Base-by-base conservation (phyloP, 164 flowering plant genomes). In the Sedum album region DNA sequence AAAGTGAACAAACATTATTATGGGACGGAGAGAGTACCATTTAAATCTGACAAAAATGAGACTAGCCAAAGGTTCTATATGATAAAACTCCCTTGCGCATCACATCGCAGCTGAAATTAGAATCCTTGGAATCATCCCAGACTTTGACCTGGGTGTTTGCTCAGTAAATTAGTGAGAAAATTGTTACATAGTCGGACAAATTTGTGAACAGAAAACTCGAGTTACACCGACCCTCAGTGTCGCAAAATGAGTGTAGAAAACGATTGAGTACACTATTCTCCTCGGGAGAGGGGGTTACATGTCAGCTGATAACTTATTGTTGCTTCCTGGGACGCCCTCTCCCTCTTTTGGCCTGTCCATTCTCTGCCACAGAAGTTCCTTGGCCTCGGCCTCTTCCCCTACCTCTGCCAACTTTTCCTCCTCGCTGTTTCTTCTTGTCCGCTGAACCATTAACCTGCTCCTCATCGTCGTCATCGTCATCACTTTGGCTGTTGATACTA, bases 371-470 rank as follows among this genome's bases (percentile, higher is more conserved):
- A 66, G 41, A 68, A 48, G 76, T 72, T 69, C 81, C 80, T 65
- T 68, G 79, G 44, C 87, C 91, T 35, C 38, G 38, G 38, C 38
- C 38, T 42, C 83, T 79, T 44, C 87, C 88, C 46, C 79, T 73
- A 25, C 70, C 62, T 39, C 82, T 74, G 36, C 81, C 74, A 36
- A 68, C 76, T 68, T 80, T 85, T 51, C 86, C 76, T 46, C 90
- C 86, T 3, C 79, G 69, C 65, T 70, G 66, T 30, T 67, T 66
- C 62, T 72, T 79, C 5, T 62, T 70, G 36, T 75, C 76, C 18
- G 69, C 66, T 66, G 65, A 11, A 17, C 89, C 96, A 67, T 89
- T 85, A 5, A n/a, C 60, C 38, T 70, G 66, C 57, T 74, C 79
- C 23, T 71, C 82, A 68, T 76, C 73, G 36, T 70, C 61, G 15